Conservation (phyloP, 75 land plant genomes). For the Isoetes taiwanensis region DNA sequence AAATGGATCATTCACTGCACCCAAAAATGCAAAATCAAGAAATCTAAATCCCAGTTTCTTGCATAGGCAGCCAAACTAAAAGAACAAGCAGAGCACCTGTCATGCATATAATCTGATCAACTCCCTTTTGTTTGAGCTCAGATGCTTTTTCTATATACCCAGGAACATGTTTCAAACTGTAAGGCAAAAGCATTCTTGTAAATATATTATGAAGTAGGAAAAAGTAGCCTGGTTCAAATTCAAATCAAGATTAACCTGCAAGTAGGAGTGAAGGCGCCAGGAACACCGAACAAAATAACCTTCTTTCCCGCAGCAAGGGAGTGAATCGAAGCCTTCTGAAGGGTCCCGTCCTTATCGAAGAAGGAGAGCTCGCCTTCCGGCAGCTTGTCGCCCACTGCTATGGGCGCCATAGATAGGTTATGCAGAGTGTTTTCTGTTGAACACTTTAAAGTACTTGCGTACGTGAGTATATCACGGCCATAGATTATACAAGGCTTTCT, state of each 20-base stretch:
- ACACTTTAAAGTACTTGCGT: no score
- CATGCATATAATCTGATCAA: conserved; percentile 40
- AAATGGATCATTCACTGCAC: conserved; percentile 80
- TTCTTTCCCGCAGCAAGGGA: conserved; percentile 59
- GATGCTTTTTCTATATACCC: conserved; percentile 44
- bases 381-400: conserved; percentile 42
- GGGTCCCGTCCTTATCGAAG: conserved; percentile 41
- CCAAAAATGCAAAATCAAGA: conserved; percentile 8
- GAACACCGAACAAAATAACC: conserved; percentile 67
- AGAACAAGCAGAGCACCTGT: conserved; percentile 25
- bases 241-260: no score
- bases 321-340: conserved; percentile 36
- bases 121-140: conserved; percentile 48
- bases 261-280: conserved; percentile 84
- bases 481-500: no score
- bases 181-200: no score
- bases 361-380: conserved; percentile 52
- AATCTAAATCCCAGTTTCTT: background rate
- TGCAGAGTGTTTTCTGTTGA: no score
- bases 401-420: no score
- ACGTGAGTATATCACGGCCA: no score
- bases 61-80: background rate
- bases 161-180: conserved; percentile 69
- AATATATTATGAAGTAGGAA: no score
- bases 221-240: no score